These are phyloP conservation scores for Vitis hybrid DNA, from an alignment of 177 flowering plant genomes.

Conservation along the genomic window DNA sequence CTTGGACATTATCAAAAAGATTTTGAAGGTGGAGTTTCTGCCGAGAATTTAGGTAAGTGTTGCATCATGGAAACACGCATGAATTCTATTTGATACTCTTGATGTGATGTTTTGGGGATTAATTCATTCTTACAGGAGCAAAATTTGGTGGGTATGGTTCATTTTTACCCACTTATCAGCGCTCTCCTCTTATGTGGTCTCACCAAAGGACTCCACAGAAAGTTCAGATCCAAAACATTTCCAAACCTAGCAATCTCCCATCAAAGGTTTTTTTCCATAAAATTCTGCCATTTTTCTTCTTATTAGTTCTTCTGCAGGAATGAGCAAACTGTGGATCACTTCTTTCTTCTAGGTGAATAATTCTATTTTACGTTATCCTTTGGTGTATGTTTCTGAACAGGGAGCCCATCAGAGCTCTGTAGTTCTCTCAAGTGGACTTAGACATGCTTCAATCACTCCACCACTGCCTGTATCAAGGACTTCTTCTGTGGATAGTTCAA, in stretches of 20 bases:
- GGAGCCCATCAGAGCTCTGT: too few relatives aligned
- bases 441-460: not conserved
- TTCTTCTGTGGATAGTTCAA: conserved; percentile 19
- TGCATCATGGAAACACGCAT: not conserved
- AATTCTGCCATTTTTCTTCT: too few relatives aligned
- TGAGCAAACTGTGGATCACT: too few relatives aligned
- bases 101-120: conserved; percentile 11
- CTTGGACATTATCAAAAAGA: conserved; percentile 70
- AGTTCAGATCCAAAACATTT: conserved; percentile 17
- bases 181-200: conserved; percentile 42
- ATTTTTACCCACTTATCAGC: conserved; percentile 57
- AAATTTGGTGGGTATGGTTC: conserved; percentile 76
- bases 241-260: conserved; percentile 25
- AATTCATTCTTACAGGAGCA: conserved; percentile 43
- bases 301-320: too few relatives aligned
- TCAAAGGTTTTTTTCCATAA: conserved; percentile 30
- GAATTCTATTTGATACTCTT: not conserved
- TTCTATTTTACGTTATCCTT: too few relatives aligned
- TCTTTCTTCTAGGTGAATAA: too few relatives aligned
- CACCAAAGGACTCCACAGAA: conserved; percentile 43
- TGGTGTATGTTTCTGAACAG: too few relatives aligned
- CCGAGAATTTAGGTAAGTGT: conserved; percentile 63
- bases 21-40: conserved; percentile 65
- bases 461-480: conserved; percentile 11
- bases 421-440: too few relatives aligned